Evolutionary conservation across 805 yeast species (phyloP), one percentile per base, ranked within the genome.

Genomic region (Yamadazyma insecticola): DNA sequence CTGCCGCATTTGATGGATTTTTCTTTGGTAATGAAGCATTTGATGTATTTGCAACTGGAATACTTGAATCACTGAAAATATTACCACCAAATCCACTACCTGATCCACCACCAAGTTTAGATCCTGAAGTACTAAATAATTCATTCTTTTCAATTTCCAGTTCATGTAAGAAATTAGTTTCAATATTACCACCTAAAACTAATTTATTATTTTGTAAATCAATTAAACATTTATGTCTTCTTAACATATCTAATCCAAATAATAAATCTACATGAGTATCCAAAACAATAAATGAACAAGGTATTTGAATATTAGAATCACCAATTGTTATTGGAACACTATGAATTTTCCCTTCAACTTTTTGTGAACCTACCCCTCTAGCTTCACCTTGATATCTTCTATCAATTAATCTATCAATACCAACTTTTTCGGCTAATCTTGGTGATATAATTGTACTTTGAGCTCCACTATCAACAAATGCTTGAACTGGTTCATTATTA

Each of bases 381-480:
- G 96, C 97, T 48, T 77, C 77, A 14, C 96, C 96, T 26, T 66
- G 66, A 52, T 79, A 87, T 38, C 96, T 67, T 38, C 61, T 76
- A 53, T 92, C 99, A 5, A 92, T 76, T 34, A 88, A 60, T 42
- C 81, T 76, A 16, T 76, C 59, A 16, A 92, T 60, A 2, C 83
- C 83, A 37, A 89, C 75, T 28, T 66, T 61, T 39, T 81, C 83
- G 0, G 95, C 96, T 41, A 89, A 65, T 24, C 66, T 62, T 1
- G 94, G 83, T 19, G 88, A 78, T 49, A 92, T 76, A 24, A 92
- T 80, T 0, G 98, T 88, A 17, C 76, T 66, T 55, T 88, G 96
- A 0, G 99, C 97, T 2, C 99, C 98, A 0, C 97, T 78, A 53
- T 92, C 99, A 4, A 92, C 95, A 63, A 92, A 87, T 0, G 97